Evolutionary conservation across 768 basidiomycete species (phyloP).

Genomic region (Suillus luteus): DNA sequence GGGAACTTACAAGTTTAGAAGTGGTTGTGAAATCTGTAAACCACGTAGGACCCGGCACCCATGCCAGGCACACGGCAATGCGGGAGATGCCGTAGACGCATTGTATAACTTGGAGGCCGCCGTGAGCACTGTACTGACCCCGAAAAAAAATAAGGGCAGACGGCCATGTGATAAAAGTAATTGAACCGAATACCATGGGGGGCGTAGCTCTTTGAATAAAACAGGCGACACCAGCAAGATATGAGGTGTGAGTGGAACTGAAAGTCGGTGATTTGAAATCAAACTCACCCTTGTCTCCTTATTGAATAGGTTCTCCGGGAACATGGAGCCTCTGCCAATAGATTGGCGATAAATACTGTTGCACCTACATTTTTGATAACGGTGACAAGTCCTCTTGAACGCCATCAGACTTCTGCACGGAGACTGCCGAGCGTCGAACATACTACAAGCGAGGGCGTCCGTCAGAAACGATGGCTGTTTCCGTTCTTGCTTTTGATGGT

Average conservation of each 20-base stretch:
- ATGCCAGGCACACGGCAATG: background rate
- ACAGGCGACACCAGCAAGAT: background rate
- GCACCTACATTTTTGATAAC: constrained; percentile 6
- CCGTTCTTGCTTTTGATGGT: background rate
- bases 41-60: background rate
- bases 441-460: background rate
- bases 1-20: background rate
- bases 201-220: background rate
- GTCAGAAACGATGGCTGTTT: background rate
- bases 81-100: background rate
- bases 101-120: background rate
- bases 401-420: background rate
- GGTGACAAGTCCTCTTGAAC: background rate
- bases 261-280: background rate
- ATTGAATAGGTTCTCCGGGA: background rate
- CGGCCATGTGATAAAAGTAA: background rate
- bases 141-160: background rate
- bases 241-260: background rate
- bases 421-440: background rate
- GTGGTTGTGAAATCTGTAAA: background rate
- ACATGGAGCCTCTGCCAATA: background rate
- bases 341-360: too few relatives aligned
- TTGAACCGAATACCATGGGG: background rate
- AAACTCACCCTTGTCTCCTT: background rate
- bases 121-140: background rate